Conservation (phyloP, 1,284 basidiomycete genomes). For the Rhodotorula sp. region DNA sequence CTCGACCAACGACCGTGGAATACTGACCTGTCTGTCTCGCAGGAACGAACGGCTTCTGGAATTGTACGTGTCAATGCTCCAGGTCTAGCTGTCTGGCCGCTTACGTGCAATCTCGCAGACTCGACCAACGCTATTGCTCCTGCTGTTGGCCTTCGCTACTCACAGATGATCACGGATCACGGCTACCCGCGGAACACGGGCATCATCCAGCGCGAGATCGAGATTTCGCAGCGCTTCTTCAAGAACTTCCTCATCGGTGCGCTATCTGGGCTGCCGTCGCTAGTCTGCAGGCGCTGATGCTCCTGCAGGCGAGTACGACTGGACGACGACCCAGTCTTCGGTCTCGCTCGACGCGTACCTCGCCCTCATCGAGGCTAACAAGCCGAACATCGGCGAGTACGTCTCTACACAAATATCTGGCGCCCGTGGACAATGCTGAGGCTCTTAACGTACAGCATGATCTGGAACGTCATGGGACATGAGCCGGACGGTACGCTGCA, state of each 20-base stretch:
- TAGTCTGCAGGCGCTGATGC: background rate
- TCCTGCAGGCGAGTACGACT: slow-evolving; percentile 6
- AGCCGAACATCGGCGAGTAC: slow-evolving; percentile 8
- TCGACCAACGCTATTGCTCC: slow-evolving; percentile 6
- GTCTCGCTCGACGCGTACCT: background rate
- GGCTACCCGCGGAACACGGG: slow-evolving; percentile 24
- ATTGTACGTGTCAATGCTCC: background rate
- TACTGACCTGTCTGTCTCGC: background rate
- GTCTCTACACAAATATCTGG: background rate
- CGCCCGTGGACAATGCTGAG: no score
- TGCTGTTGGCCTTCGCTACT: background rate
- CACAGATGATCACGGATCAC: slow-evolving; percentile 27
- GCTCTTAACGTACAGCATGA: slow-evolving; percentile 1
- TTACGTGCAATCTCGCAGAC: background rate
- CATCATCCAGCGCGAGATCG: slow-evolving; percentile 6
- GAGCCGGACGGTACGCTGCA: slow-evolving; percentile 4
- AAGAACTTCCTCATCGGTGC: slow-evolving; percentile 10
- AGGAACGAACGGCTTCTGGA: slow-evolving; percentile 27
- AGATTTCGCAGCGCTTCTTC: background rate
- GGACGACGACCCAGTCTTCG: background rate
- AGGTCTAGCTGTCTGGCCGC: background rate
- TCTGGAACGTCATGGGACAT: slow-evolving; percentile 28
- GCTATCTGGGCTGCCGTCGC: background rate
- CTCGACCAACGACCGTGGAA: background rate
- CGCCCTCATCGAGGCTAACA: slow-evolving; percentile 3